Evolutionary conservation across 192 early-diverging fungal genomes (phyloP).

Genomic region (Coemansia sp.): DNA sequence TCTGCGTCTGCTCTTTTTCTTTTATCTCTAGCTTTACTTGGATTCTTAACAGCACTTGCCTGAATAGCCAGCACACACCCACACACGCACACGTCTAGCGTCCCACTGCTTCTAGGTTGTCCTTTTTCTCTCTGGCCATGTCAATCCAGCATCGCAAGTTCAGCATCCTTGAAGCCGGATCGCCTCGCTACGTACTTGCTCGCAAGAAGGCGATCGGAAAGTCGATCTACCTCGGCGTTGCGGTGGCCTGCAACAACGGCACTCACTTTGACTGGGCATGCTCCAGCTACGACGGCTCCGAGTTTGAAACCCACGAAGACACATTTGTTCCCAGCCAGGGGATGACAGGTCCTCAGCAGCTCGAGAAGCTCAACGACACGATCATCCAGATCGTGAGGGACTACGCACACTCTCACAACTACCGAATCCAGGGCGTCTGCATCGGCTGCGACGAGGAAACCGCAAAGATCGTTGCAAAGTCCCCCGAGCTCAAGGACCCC

Average conservation of each 20-base stretch:
- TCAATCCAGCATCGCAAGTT: conserved; percentile 46
- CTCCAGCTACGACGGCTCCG: conserved; percentile 72
- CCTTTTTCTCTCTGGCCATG: conserved; percentile 18
- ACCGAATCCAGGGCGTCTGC: conserved; percentile 68
- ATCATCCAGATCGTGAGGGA: conserved; percentile 57
- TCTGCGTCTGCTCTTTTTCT: background rate
- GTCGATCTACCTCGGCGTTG: conserved; percentile 53
- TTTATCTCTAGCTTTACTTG: background rate
- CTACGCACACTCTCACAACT: conserved; percentile 62
- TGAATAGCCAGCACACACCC: too few relatives aligned
- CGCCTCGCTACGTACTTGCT: conserved; percentile 52
- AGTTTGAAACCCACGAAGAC: conserved; percentile 62
- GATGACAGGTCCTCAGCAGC: conserved; percentile 25
- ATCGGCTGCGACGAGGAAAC: conserved; percentile 57
- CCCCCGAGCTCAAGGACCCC: conserved; percentile 44
- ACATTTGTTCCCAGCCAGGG: conserved; percentile 26
- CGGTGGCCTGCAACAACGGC: conserved; percentile 28
- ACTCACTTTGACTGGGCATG: conserved; percentile 58
- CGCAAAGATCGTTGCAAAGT: conserved; percentile 38
- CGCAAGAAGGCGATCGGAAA: conserved; percentile 50
- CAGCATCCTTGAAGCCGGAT: conserved; percentile 49
- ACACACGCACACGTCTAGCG: too few relatives aligned
- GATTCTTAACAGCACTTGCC: background rate
- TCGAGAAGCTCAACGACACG: conserved; percentile 49
- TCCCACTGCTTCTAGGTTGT: background rate